Evolutionary conservation across 768 basidiomycete species (phyloP).

Genomic region (Leccinum obscurum): DNA sequence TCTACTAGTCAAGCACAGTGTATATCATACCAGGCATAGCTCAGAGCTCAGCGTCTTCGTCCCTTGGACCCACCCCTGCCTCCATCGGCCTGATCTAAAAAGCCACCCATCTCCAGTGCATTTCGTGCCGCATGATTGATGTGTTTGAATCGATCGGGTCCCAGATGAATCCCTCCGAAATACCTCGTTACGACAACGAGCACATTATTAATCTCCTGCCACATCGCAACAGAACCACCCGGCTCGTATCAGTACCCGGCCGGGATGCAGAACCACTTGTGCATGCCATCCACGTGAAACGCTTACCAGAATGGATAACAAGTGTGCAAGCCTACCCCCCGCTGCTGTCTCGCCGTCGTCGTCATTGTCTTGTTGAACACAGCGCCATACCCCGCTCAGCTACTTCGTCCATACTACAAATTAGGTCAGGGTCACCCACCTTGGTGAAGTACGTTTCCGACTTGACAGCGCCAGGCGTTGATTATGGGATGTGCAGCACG

Average conservation of each 20-base stretch:
- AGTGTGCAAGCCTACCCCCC: constrained; percentile 85
- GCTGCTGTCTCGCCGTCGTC: constrained; percentile 95
- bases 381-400: constrained; percentile 1
- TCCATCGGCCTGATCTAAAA: constrained; percentile 57
- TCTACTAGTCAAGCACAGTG: background rate
- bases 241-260: background rate
- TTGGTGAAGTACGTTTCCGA: constrained; percentile 69
- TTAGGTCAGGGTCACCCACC: constrained; percentile 41
- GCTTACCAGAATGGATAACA: constrained; percentile 82
- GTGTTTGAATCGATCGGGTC: constrained; percentile 86
- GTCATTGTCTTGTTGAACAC: constrained; percentile 68
- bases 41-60: constrained; percentile 24
- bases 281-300: background rate
- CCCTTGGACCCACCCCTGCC: constrained; percentile 25
- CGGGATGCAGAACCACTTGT: background rate
- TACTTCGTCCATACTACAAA: background rate
- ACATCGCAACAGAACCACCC: background rate
- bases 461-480: constrained; percentile 79
- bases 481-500: constrained; percentile 79
- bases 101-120: constrained; percentile 85
- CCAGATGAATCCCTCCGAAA: constrained; percentile 90
- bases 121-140: constrained; percentile 96
- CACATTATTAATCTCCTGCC: constrained; percentile 79
- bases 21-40: background rate
- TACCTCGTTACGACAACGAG: constrained; percentile 92